Evolutionary conservation across 2,329 filamentous ascomycete species (phyloP).

Genomic region (Westerdykella ornata): DNA sequence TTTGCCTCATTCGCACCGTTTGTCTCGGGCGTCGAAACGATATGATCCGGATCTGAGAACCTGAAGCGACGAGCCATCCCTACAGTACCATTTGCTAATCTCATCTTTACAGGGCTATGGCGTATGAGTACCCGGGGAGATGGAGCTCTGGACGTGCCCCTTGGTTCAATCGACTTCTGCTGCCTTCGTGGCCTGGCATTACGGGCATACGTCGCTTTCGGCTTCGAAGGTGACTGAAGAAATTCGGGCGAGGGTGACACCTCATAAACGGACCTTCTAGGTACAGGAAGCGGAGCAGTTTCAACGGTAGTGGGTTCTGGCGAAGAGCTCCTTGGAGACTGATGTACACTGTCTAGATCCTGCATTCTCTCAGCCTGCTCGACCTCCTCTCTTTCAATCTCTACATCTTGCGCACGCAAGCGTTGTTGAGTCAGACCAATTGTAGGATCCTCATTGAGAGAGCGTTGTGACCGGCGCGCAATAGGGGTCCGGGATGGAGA

Average conservation of each 20-base stretch:
- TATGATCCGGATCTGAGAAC: constrained; percentile 7
- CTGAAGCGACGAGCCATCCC: constrained; percentile 8
- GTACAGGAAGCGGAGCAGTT: constrained; percentile 1
- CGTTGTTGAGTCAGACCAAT: neutral
- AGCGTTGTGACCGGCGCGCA: neutral
- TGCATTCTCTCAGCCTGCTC: constrained; percentile 1
- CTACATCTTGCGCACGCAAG: neutral
- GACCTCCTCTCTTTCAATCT: neutral
- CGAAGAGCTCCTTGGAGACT: constrained; percentile 7
- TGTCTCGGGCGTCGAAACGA: constrained; percentile 2
- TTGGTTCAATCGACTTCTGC: constrained; percentile 7
- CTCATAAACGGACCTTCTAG: constrained; percentile 14
- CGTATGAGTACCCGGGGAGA: neutral
- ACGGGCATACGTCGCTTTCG: constrained; percentile 11
- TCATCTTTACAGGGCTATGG: neutral
- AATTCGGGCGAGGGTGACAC: constrained; percentile 15
- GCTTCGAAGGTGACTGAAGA: constrained; percentile 6
- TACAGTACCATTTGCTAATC: neutral
- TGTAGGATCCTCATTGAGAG: neutral
- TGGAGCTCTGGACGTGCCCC: constrained; percentile 8
- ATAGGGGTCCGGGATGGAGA: neutral
- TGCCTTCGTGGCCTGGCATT: constrained; percentile 8
- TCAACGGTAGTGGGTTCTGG: constrained; percentile 2
- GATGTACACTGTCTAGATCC: constrained; percentile 2
- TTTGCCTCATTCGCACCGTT: neutral